These are phyloP conservation scores for Lolium perenne DNA, from an alignment of 176 grass and related monocot genomes.

Conservation along the genomic window DNA sequence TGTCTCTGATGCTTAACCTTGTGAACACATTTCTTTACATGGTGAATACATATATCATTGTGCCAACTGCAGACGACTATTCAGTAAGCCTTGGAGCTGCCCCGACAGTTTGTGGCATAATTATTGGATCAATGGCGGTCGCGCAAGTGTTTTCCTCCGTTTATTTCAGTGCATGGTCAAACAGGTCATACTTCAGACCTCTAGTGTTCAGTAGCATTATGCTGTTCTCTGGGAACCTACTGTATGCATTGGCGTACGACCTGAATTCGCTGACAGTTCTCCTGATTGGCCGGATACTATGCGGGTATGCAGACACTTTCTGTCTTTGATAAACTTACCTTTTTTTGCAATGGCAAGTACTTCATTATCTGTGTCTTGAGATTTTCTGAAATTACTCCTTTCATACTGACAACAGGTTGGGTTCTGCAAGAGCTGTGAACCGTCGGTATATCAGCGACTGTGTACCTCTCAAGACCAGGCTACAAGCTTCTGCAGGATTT, in stretches of 20 bases:
- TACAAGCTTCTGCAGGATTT: constrained; percentile 93
- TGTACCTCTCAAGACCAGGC: constrained; percentile 80
- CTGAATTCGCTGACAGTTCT: constrained; percentile 69
- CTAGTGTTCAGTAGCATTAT: constrained; percentile 85
- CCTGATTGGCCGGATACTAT: constrained; percentile 70
- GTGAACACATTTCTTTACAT: constrained; percentile 93
- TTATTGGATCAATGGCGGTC: constrained; percentile 91
- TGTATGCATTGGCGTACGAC: constrained; percentile 87
- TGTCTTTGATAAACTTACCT: background rate
- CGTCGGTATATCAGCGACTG: constrained; percentile 94
- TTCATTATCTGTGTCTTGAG: constrained; percentile 6
- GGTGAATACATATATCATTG: constrained; percentile 93
- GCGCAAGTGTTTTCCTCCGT: constrained; percentile 90
- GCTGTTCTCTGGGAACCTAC: constrained; percentile 68
- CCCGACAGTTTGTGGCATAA: constrained; percentile 78
- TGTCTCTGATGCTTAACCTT: constrained; percentile 74
- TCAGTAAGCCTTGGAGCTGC: constrained; percentile 79
- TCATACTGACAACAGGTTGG: constrained; percentile 60
- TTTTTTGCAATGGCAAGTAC: background rate
- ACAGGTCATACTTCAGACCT: constrained; percentile 80
- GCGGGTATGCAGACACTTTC: constrained; percentile 58
- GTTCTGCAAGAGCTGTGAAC: constrained; percentile 96
- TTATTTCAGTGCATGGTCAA: constrained; percentile 93
- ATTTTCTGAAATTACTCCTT: constrained; percentile 18
- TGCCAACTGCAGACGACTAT: constrained; percentile 88